Evolutionary conservation across 805 yeast species (phyloP).

Genomic region (Sugiyamaella boreocaroliniensis): DNA sequence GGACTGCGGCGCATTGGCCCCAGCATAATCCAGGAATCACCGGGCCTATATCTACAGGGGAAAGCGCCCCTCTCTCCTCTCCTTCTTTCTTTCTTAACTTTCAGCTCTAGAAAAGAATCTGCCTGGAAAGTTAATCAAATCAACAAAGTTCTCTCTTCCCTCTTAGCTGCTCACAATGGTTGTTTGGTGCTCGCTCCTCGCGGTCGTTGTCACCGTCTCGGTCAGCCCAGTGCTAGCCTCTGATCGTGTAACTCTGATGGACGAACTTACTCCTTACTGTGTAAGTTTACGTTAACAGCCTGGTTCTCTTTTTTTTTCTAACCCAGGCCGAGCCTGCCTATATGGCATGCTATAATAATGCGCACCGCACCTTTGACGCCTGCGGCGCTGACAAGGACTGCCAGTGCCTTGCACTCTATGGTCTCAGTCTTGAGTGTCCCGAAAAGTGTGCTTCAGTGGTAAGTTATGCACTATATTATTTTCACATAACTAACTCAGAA

Average conservation of each 20-base stretch:
- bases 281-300: not conserved
- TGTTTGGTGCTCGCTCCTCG: not conserved
- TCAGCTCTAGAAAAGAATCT: too few species aligned
- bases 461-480: not conserved
- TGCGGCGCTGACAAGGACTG: slow-evolving; percentile 18
- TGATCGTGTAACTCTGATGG: not conserved
- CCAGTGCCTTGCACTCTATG: slow-evolving; percentile 15
- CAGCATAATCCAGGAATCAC: too few species aligned
- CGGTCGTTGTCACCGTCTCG: not conserved
- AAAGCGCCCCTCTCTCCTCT: too few species aligned
- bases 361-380: slow-evolving; percentile 7
- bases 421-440: slow-evolving; percentile 14
- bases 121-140: too few species aligned
- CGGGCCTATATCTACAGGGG: too few species aligned
- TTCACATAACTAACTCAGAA: not conserved
- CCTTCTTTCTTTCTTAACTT: too few species aligned
- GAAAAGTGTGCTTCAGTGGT: slow-evolving; percentile 7
- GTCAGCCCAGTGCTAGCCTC: not conserved
- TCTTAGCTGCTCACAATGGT: not conserved
- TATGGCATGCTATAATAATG: slow-evolving; percentile 16
- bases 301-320: not conserved
- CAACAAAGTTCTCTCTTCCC: too few species aligned
- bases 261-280: slow-evolving; percentile 2
- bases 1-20: too few species aligned
- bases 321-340: slow-evolving; percentile 8